These are phyloP conservation scores for Haberlea rhodopensis DNA, from an alignment of 257 asterid species.

Conservation along the genomic window DNA sequence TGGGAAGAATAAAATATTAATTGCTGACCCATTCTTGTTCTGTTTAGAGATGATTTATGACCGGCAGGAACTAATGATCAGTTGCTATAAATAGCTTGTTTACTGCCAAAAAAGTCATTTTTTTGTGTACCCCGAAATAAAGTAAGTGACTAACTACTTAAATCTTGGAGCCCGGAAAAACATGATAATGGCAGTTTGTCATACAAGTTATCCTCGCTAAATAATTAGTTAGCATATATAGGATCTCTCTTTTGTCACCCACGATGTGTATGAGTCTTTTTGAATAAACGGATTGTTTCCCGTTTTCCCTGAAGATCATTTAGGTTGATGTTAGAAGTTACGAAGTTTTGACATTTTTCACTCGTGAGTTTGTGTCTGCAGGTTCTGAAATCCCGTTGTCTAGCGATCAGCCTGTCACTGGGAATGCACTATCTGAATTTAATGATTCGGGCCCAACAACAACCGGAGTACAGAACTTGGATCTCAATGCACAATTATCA, in stretches of 20 bases:
- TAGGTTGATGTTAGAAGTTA: constrained; percentile 22
- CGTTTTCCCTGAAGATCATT: neutral
- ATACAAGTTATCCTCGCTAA: too few relatives aligned
- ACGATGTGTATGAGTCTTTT: constrained; percentile 5
- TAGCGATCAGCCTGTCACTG: constrained; percentile 22
- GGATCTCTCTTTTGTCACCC: constrained; percentile 5
- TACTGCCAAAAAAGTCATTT: neutral
- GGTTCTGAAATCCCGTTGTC: constrained; percentile 28
- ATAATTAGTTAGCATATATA: neutral
- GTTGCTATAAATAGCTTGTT: too few relatives aligned
- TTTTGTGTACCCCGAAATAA: too few relatives aligned
- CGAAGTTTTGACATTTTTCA: constrained; percentile 23
- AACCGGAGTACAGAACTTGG: constrained; percentile 29
- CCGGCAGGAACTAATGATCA: neutral
- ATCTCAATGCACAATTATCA: constrained; percentile 18
- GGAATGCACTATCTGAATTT: constrained; percentile 31
- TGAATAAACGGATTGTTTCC: neutral
- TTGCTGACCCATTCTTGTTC: neutral
- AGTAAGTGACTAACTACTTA: neutral
- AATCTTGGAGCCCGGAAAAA: neutral
- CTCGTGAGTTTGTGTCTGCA: constrained; percentile 34
- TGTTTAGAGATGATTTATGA: neutral
- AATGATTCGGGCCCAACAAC: constrained; percentile 27
- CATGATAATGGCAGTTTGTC: neutral
- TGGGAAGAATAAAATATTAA: neutral